Base-by-base conservation (phyloP, 2,329 filamentous ascomycete genomes). In the Fusarium newnesense region DNA sequence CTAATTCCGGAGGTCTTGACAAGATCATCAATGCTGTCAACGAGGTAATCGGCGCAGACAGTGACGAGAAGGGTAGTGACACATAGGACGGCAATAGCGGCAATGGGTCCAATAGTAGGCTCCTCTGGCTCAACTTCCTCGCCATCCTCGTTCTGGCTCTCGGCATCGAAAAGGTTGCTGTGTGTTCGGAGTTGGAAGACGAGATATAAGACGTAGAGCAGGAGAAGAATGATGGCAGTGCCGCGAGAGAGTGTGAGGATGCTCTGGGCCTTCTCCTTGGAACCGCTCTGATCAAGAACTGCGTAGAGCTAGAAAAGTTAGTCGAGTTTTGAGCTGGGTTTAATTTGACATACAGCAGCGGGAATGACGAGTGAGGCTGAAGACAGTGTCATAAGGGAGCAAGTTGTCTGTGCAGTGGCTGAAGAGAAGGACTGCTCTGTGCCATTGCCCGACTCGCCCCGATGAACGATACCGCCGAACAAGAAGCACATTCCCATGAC, bases 401-500 rank as follows among this genome's bases (percentile, higher is more conserved):
- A 89, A 19, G 88, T 95, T 44, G 94, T 95, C 74, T 93, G 93
- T 42, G 94, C 94, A 57, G 93, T 93, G 10, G 92, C 94, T 15
- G 88, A 87, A 72, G 94, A 93, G 82, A 96, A 96, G 19, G 78
- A 84, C 79, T 96, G 93, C 80, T 96, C 92, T 49, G 82, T 85
- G 73, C 88, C 88, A 54, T 84, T 81, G 43, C 91, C 91, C 24
- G 88, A 86, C 39, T 84, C 79, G 69, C 87, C 86, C 64, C 84
- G 85, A 83, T 91, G 90, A 70, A 87, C 86, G 67, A 94, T 84
- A 37, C 93, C 93, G 62, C 93, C 93, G 62, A 93, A 88, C 74
- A 95, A 85, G 84, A 94, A 94, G 82, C 92, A 94, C 87, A 93
- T 94, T 76, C 93, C 92, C 80, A 95, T 88, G 52, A 95, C 96